Base-by-base conservation (phyloP, 208 protist species). In the Trypanosoma congolense region DNA sequence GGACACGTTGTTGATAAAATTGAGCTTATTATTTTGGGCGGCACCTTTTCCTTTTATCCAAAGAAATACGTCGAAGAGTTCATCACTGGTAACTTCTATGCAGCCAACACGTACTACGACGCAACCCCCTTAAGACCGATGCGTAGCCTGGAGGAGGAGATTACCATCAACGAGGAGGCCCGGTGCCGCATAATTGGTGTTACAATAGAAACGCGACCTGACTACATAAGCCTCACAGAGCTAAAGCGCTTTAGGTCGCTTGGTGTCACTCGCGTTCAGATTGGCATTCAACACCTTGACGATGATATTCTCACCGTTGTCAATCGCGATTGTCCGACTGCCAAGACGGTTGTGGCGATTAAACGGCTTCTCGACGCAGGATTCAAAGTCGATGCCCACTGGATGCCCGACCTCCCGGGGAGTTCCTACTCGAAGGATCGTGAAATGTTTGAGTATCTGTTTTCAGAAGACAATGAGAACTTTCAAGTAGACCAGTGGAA, bases 381-480 rank as follows among this genome's bases (percentile, higher is more conserved):
- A 14, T 99, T 98, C 75, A 99, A 99, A 75, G 93, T 99, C 5
- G 96, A 99, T 43, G 90, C 95, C 0, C 98, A 99, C 70, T 98
- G 99, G 94, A 99, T 99, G 98, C 98, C 98, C 1, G 98, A 99
- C 82, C 75, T 99, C 19, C 98, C 98, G 4, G 96, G 97, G 54
- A 97, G 96, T 61, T 96, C 83, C 47, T 87, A 96, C 51, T 91
- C 96, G 48, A 82, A 97, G 53, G 98, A 99, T 71, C 68, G 95
- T 21, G 84, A 92, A 55, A 87, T 97, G 55, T 98, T 98, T 60
- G 62, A 93, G 51, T 80, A 65, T 47, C 80, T 95, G 33, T 79
- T 91, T 51, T 88, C 81, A 1, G 2, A 19, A 5, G 83, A 95
- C 19, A 93, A 95, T 56, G 94, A 98, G 49, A 74, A 58, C 18